Percentiles rank a stretch among this genome's conserved stretches.
Evolutionary conservation across 306 rosid genomes (phyloP).

Genomic region (Prunus padus): DNA sequence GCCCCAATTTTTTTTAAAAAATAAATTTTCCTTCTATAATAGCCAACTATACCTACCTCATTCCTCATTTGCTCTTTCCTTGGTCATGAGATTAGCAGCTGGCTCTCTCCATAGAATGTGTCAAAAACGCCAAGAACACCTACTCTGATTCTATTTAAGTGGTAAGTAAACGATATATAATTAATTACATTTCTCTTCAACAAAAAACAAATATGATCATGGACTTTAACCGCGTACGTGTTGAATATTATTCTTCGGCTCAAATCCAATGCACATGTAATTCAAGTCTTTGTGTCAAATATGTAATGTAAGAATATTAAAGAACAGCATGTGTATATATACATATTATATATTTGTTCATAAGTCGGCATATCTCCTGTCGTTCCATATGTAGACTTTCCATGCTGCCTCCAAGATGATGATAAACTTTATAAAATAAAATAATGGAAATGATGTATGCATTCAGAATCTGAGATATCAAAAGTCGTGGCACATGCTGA

Average conservation of each 20-base stretch:
- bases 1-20: not conserved
- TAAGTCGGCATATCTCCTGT: not conserved
- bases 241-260: not conserved
- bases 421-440: not conserved
- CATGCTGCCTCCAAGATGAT: not conserved
- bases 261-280: not conserved
- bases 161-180: not conserved
- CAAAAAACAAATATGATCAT: not conserved
- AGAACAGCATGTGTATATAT: too few species aligned
- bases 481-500: conserved; percentile 3
- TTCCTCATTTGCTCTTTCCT: not conserved
- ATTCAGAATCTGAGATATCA: not conserved
- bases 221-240: not conserved
- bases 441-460: not conserved
- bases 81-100: not conserved
- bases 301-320: not conserved
- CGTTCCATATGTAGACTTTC: conserved; percentile 8
- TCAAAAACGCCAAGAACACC: not conserved
- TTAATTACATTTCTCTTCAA: not conserved
- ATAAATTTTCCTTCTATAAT: too few species aligned
- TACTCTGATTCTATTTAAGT: not conserved
- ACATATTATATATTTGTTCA: not conserved
- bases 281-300: not conserved
- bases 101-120: not conserved
- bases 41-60: not conserved